Conservation (phyloP, 768 basidiomycete species). For the Lactarius pseudohatsudake region DNA sequence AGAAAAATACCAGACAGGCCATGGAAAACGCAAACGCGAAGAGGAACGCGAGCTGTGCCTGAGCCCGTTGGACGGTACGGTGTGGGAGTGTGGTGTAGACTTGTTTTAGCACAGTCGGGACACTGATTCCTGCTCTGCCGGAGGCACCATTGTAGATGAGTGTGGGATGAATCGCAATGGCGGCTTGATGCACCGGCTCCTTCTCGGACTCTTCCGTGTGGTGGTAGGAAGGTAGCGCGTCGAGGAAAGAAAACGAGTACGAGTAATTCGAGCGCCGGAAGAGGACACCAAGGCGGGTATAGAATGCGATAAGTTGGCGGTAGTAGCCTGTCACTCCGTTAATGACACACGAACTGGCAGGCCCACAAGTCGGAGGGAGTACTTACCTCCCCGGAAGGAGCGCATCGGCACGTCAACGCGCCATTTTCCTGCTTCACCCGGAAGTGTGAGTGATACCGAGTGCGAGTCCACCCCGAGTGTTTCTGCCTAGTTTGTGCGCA, state of each 20-base stretch:
- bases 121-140: slow-evolving; percentile 51
- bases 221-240: slow-evolving; percentile 32
- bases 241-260: slow-evolving; percentile 66
- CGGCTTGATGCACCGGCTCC: slow-evolving; percentile 29
- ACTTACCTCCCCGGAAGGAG: slow-evolving; percentile 73
- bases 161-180: slow-evolving; percentile 36
- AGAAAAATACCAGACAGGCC: slow-evolving; percentile 40
- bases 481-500: slow-evolving; percentile 42
- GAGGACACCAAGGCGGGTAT: slow-evolving; percentile 56
- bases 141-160: slow-evolving; percentile 68
- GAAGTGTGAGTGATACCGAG: slow-evolving; percentile 48
- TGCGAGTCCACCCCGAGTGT: slow-evolving; percentile 69
- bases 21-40: slow-evolving; percentile 45
- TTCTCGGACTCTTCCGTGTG: slow-evolving; percentile 1
- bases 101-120: slow-evolving; percentile 40
- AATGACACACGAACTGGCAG: background rate
- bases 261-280: slow-evolving; percentile 60
- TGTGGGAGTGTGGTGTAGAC: slow-evolving; percentile 28
- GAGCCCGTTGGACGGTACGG: slow-evolving; percentile 22
- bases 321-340: slow-evolving; percentile 58
- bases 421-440: slow-evolving; percentile 43
- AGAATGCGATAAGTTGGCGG: slow-evolving; percentile 62
- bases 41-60: slow-evolving; percentile 29
- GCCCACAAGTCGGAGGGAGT: background rate
- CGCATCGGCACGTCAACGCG: slow-evolving; percentile 80